Evolutionary conservation across 2,329 filamentous ascomycete species (phyloP).

Genomic region (Gaeumannomyces sp.): DNA sequence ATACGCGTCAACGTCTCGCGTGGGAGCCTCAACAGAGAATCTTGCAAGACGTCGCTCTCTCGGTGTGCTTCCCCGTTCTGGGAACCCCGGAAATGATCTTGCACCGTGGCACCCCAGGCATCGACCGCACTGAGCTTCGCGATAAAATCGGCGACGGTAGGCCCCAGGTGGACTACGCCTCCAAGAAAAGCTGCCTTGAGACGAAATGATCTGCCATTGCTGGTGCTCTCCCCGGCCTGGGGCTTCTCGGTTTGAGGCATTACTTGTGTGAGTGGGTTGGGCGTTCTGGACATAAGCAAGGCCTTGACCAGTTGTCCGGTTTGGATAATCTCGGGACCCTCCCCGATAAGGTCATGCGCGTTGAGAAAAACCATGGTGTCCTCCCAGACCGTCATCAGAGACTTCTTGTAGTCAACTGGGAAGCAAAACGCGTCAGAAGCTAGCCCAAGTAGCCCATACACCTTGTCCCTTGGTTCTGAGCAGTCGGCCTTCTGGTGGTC

Average conservation of each 20-base stretch:
- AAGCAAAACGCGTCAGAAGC: slow-evolving; percentile 21
- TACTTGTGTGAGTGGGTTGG: background rate
- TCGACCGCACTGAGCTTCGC: background rate
- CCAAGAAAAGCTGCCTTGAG: background rate
- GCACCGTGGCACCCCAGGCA: too few relatives aligned
- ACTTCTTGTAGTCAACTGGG: slow-evolving; percentile 23
- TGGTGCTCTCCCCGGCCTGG: too few relatives aligned
- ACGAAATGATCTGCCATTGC: background rate
- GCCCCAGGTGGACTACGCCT: background rate
- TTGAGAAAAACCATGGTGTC: slow-evolving; percentile 18
- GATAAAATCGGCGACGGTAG: background rate
- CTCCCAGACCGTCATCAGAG: slow-evolving; percentile 21
- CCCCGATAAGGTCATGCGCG: background rate
- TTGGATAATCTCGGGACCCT: background rate
- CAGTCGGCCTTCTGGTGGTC: slow-evolving; percentile 20
- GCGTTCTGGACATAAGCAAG: background rate
- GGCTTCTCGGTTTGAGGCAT: background rate
- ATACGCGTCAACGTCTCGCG: too few relatives aligned
- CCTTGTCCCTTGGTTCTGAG: slow-evolving; percentile 23
- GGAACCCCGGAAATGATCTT: too few relatives aligned
- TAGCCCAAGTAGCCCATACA: slow-evolving; percentile 25
- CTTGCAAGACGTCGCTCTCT: too few relatives aligned
- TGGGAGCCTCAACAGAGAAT: too few relatives aligned
- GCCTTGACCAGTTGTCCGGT: background rate
- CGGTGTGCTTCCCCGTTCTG: too few relatives aligned